Conservation (phyloP, 768 basidiomycete species). For the Leucosporidium creatinivorum region DNA sequence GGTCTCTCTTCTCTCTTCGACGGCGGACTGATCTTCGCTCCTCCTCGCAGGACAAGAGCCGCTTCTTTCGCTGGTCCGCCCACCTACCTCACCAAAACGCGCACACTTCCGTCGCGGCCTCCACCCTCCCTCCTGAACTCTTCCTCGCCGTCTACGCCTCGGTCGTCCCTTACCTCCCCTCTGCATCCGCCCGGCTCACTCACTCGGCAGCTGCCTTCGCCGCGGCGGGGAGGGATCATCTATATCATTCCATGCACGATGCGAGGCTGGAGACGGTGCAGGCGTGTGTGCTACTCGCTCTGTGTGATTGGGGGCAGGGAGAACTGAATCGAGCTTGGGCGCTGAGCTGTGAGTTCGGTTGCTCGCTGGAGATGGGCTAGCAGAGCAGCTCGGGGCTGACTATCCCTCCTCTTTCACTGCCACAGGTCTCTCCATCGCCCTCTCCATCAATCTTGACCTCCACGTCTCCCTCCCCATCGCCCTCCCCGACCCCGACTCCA, state of each 20-base stretch:
- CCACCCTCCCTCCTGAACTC: conserved; percentile 11
- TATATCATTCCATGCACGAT: conserved; percentile 5
- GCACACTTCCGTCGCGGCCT: not conserved
- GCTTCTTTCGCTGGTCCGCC: conserved; percentile 29
- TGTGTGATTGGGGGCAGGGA: conserved; percentile 22
- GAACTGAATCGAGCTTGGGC: conserved; percentile 19
- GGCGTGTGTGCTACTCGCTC: not conserved
- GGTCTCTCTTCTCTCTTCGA: too few species aligned
- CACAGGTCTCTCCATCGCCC: conserved; percentile 12
- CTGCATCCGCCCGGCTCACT: not conserved
- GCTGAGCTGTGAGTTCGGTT: conserved; percentile 13
- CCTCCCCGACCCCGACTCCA: conserved; percentile 8
- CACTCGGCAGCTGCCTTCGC: conserved; percentile 8
- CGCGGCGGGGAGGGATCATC: conserved; percentile 10
- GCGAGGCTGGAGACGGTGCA: conserved; percentile 15
- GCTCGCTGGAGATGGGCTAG: not conserved
- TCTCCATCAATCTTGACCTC: conserved; percentile 11
- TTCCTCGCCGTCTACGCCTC: conserved; percentile 27
- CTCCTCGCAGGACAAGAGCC: conserved; percentile 16
- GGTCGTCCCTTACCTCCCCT: conserved; percentile 14
- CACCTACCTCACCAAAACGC: conserved; percentile 15
- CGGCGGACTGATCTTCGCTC: too few species aligned
- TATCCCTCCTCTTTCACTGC: not conserved
- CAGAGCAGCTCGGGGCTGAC: not conserved
- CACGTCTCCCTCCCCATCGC: not conserved